Conservation (phyloP, 2,329 filamentous ascomycete species). For the Epichloe baconii region DNA sequence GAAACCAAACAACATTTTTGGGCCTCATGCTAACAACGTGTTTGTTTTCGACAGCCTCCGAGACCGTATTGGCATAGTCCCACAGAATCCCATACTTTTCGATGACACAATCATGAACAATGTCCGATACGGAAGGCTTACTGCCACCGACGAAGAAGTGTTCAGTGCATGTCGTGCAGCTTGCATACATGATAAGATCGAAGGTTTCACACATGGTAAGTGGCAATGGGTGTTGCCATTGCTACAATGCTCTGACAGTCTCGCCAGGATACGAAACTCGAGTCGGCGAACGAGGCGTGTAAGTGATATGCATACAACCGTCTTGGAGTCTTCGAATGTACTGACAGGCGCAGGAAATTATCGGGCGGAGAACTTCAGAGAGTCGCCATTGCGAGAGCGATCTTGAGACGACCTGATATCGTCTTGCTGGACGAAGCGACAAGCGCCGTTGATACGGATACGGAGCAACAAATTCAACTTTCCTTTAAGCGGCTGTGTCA, state of each 20-base stretch:
- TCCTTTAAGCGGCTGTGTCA: conserved; percentile 45
- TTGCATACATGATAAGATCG: conserved; percentile 45
- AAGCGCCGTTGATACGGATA: conserved; percentile 60
- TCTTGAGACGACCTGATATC: conserved; percentile 62
- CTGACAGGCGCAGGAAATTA: conserved; percentile 34
- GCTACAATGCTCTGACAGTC: neutral
- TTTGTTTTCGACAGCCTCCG: conserved; percentile 27
- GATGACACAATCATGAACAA: conserved; percentile 48
- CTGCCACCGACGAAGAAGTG: conserved; percentile 41
- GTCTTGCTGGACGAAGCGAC: conserved; percentile 71
- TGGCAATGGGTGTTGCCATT: neutral
- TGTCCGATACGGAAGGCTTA: conserved; percentile 41
- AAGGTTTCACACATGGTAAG: conserved; percentile 36
- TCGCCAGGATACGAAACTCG: conserved; percentile 32
- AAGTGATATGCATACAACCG: conserved; percentile 10
- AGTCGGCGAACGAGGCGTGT: conserved; percentile 38
- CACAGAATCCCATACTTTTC: conserved; percentile 42
- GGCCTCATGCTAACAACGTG: conserved; percentile 10
- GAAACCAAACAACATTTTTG: neutral
- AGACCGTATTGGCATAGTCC: conserved; percentile 41
- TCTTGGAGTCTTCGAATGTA: neutral
- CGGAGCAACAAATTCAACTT: conserved; percentile 52
- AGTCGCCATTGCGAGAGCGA: conserved; percentile 55
- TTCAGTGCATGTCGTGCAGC: conserved; percentile 41
- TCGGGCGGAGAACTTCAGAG: conserved; percentile 56